Evolutionary conservation across 495 filamentous ascomycete genomes (phyloP).

Genomic region (Cladorrhinum samala): DNA sequence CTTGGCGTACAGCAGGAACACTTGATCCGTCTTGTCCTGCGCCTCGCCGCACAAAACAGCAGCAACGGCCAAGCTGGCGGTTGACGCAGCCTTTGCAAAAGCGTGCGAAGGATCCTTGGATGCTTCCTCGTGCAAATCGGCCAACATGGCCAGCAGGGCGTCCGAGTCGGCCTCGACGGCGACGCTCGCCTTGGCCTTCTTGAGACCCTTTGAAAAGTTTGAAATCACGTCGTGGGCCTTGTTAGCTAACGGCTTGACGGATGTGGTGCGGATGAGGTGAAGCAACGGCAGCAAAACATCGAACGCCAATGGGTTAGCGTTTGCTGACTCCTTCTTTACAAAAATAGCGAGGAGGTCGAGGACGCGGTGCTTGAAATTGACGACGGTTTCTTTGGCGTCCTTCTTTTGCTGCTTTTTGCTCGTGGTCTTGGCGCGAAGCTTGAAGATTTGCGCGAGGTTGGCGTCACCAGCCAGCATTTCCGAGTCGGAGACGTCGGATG

Average conservation of each 20-base stretch:
- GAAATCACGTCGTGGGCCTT: constrained; percentile 64
- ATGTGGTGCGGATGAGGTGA: constrained; percentile 45
- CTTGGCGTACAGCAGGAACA: constrained; percentile 36
- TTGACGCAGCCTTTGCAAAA: constrained; percentile 44
- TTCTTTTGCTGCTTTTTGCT: constrained; percentile 72
- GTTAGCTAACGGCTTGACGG: constrained; percentile 63
- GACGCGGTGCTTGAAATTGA: constrained; percentile 92
- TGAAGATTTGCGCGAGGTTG: constrained; percentile 76
- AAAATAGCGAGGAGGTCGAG: constrained; percentile 83
- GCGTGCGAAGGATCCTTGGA: constrained; percentile 48
- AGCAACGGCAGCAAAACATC: constrained; percentile 59
- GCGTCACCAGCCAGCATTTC: constrained; percentile 90
- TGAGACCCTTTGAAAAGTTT: constrained; percentile 63
- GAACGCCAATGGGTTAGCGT: constrained; percentile 56
- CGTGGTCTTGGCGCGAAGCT: constrained; percentile 53
- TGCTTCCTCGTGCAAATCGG: constrained; percentile 66
- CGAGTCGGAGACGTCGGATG: constrained; percentile 83
- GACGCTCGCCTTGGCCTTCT: constrained; percentile 38
- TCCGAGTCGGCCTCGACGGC: constrained; percentile 17
- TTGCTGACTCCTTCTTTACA: constrained; percentile 67
- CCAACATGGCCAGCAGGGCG: constrained; percentile 52
- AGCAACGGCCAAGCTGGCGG: constrained; percentile 43
- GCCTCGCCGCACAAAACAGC: constrained; percentile 32
- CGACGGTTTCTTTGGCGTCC: constrained; percentile 79
- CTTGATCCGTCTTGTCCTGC: constrained; percentile 23